Evolutionary conservation across 2,329 filamentous ascomycete genomes (phyloP).

Genomic region (Hypoxylon sp.): DNA sequence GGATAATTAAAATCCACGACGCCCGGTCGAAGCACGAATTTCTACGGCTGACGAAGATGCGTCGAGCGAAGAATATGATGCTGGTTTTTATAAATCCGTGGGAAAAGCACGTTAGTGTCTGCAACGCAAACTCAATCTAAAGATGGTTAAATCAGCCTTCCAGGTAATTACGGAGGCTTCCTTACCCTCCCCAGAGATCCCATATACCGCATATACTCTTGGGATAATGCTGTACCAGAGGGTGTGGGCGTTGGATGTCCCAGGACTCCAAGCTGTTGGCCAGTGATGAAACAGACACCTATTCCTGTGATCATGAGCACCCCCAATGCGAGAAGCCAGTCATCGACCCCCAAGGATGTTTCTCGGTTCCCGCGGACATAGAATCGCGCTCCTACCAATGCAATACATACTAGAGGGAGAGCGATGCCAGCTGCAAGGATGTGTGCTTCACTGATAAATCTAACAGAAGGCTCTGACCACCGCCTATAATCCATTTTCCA

Average conservation of each 20-base stretch:
- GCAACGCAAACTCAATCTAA: slow-evolving; percentile 4
- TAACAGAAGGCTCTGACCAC: background rate
- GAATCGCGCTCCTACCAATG: slow-evolving; percentile 1
- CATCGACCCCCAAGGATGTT: slow-evolving; percentile 1
- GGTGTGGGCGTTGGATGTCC: background rate
- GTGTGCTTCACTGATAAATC: background rate
- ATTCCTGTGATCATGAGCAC: slow-evolving; percentile 1
- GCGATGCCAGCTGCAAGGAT: slow-evolving; percentile 1
- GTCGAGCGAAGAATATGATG: slow-evolving; percentile 8
- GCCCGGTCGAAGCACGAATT: background rate
- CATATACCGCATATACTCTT: background rate
- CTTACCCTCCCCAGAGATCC: slow-evolving; percentile 3
- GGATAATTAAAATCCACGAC: background rate
- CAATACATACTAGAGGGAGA: slow-evolving; percentile 4
- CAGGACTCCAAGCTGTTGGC: background rate
- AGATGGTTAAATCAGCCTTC: background rate
- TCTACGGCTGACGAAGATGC: slow-evolving; percentile 1
- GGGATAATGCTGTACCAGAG: background rate
- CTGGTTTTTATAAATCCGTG: slow-evolving; percentile 3
- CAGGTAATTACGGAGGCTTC: too few relatives aligned
- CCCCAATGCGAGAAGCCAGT: slow-evolving; percentile 12
- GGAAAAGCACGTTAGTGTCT: background rate
- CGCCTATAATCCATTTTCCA: background rate
- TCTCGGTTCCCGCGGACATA: background rate
- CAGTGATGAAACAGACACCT: background rate